Conservation (phyloP, 2,329 filamentous ascomycete genomes). For the Fusarium pininemorale region DNA sequence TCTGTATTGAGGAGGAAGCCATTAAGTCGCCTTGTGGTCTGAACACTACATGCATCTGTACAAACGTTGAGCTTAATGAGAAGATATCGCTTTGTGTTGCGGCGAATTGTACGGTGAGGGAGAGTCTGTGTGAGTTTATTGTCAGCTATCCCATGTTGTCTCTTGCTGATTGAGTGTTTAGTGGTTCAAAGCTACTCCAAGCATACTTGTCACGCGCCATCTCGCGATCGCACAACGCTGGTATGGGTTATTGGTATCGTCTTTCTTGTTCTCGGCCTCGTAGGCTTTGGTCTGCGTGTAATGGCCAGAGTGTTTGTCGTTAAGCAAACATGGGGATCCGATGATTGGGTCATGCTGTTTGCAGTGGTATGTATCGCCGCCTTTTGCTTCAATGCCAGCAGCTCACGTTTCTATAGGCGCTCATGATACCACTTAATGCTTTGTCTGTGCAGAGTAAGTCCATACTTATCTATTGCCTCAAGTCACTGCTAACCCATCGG, state of each 20-base stretch:
- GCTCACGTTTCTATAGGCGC: background rate
- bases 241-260: constrained; percentile 1
- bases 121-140: background rate
- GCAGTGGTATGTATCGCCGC: background rate
- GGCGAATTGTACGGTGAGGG: constrained; percentile 6
- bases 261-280: constrained; percentile 1
- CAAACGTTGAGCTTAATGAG: constrained; percentile 9
- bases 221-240: constrained; percentile 10
- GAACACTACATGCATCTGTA: constrained; percentile 19
- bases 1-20: background rate
- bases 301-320: constrained; percentile 13
- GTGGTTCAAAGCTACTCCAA: constrained; percentile 16
- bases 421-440: constrained; percentile 15
- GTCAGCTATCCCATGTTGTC: rapidly evolving
- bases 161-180: background rate
- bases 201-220: constrained; percentile 3
- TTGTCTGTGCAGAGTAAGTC: background rate
- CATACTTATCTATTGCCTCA: rapidly evolving
- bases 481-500: rapidly evolving
- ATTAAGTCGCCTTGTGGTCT: constrained; percentile 13
- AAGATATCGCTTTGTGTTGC: constrained; percentile 7
- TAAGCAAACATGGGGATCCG: constrained; percentile 14
- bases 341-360: constrained; percentile 17
- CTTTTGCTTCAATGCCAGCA: rapidly evolving
- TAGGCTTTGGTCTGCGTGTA: constrained; percentile 5